A percentile compares a stretch with the other conserved stretches of the same genome.
These are phyloP conservation scores for Camillea tinctor DNA, from an alignment of 2,329 filamentous ascomycete species.

Conservation along the genomic window DNA sequence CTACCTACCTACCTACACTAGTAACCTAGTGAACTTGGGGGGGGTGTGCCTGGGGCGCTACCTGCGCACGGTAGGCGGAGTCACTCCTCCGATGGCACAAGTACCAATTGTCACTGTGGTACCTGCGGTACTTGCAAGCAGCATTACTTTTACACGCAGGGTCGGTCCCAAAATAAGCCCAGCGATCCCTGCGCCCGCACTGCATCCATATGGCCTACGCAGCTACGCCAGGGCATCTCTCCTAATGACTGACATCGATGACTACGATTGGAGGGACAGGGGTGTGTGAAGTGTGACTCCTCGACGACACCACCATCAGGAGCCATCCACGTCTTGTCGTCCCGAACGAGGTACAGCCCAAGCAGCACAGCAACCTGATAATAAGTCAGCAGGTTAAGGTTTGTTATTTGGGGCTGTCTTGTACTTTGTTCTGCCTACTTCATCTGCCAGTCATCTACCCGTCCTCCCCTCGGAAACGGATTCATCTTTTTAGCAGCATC, in stretches of 20 bases:
- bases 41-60: neutral
- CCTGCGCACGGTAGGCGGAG: slow-evolving; percentile 5
- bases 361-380: slow-evolving; percentile 12
- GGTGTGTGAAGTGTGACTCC: slow-evolving; percentile 29
- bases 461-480: neutral
- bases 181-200: slow-evolving; percentile 28
- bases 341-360: slow-evolving; percentile 25
- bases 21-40: neutral
- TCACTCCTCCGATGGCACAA: slow-evolving; percentile 19
- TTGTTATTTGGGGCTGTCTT: neutral
- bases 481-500: neutral
- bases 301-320: slow-evolving; percentile 30
- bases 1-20: too few relatives aligned
- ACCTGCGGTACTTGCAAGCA: slow-evolving; percentile 21
- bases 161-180: slow-evolving; percentile 27
- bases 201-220: slow-evolving; percentile 24
- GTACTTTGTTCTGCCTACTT: neutral
- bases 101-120: slow-evolving; percentile 21
- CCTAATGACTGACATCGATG: slow-evolving; percentile 29
- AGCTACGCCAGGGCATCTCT: neutral
- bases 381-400: slow-evolving; percentile 16
- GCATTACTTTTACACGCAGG: slow-evolving; percentile 15
- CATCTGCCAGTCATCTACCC: neutral
- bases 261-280: slow-evolving; percentile 22
- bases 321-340: slow-evolving; percentile 29